Evolutionary conservation across 352 stramenopile species (phyloP), one percentile per base, ranked within the genome.

Genomic region (Pythium angustatum): DNA sequence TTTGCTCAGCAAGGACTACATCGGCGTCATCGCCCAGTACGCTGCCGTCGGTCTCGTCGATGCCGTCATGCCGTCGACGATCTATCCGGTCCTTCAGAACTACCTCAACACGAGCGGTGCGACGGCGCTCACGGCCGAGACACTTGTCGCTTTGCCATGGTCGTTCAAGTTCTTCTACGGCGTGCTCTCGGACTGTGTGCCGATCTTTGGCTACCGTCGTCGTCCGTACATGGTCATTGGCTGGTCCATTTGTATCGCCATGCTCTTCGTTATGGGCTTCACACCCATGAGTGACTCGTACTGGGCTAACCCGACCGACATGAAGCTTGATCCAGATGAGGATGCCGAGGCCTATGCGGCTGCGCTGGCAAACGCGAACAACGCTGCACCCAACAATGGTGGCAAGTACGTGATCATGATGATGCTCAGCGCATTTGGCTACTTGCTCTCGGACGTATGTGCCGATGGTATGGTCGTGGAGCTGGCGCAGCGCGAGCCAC

Each of bases 181-280:
- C 8, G 38, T 81, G 10, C 40, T 81, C 19, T 76, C 73, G 5
- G 73, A 78, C 47, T 76, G 70, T 27, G 12, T 78, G 0, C 73
- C 73, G 9, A 71, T 80, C 58, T 68, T 58, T 54, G 73, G 73
- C 49, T 78, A 73, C 43, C 70, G 71, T 34, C 70, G 73, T 58
- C 73, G 73, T 31, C 69, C 70, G 14, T 78, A 72, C 44, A 78
- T 81, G 67, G 14, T 77, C 9, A 34, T 81, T 22, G 73, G 73
- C 12, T 81, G 73, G 73, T 56, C 24, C 34, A 62, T 81, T 38
- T 64, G 60, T 17, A 66, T 75, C 15, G 27, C 60, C 41, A 69
- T 75, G 68, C 56, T 78, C 3, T 34, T 69, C 19, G 28, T 75
- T 49, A 77, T 77, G 72, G 66, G 45, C 10, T 69, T 62, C 49